A percentile compares a stretch with the other conserved stretches of the same genome.
Conservation (phyloP, 371 early-diverging fungal genomes). For the Actinomortierella wolfii region DNA sequence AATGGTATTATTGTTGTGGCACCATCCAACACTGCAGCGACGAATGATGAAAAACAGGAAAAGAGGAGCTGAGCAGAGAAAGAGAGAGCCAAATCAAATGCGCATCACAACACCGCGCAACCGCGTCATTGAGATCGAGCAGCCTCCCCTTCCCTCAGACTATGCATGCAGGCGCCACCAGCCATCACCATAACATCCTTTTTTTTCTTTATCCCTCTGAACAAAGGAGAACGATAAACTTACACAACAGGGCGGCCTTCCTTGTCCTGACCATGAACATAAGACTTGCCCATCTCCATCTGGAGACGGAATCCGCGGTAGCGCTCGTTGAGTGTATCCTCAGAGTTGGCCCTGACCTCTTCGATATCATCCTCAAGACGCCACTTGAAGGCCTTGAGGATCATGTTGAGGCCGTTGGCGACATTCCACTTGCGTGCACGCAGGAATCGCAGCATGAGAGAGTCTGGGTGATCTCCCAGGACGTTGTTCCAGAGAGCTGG, state of each 20-base stretch:
- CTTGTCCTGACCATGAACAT: constrained; percentile 64
- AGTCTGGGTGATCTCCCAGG: constrained; percentile 52
- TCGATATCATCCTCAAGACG: constrained; percentile 59
- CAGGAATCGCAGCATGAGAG: constrained; percentile 68
- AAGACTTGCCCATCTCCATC: constrained; percentile 60
- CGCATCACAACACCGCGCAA: too few relatives aligned
- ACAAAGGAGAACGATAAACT: constrained; percentile 20
- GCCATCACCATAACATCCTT: too few relatives aligned
- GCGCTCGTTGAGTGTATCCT: constrained; percentile 50
- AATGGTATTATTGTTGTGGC: too few relatives aligned
- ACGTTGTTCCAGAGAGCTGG: constrained; percentile 26
- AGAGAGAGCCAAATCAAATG: too few relatives aligned
- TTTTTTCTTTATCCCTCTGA: too few relatives aligned
- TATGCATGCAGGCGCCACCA: too few relatives aligned
- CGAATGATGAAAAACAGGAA: too few relatives aligned
- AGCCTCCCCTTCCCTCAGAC: too few relatives aligned
- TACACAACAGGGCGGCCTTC: constrained; percentile 65
- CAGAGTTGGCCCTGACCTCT: constrained; percentile 62
- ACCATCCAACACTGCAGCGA: too few relatives aligned
- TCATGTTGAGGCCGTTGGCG: constrained; percentile 67
- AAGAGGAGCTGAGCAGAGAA: too few relatives aligned
- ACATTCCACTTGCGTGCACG: constrained; percentile 83
- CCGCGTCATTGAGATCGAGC: too few relatives aligned
- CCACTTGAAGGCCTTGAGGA: constrained; percentile 69
- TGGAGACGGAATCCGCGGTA: constrained; percentile 51